A percentile compares a stretch with the other conserved stretches of the same genome.
phyloP scores from a whole-genome alignment of 2,329 filamentous ascomycete genomes.

The Cercospora beticola region DNA sequence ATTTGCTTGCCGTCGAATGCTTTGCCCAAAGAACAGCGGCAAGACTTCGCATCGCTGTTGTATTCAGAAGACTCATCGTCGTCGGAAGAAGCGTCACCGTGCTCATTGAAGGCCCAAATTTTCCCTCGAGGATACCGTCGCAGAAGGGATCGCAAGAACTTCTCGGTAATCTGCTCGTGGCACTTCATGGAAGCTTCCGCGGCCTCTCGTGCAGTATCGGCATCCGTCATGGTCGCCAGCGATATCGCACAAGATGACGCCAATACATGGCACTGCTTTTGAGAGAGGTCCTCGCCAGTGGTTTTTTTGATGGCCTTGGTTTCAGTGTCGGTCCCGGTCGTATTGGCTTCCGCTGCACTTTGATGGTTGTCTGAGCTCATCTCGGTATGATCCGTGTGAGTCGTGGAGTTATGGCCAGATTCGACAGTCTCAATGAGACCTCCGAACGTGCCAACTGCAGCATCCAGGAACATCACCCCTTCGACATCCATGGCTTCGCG shows the following conservation, averaged over 20 bases:
- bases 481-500: constrained; percentile 51
- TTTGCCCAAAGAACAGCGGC: constrained; percentile 2
- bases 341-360: constrained; percentile 19
- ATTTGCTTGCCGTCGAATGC: constrained; percentile 7
- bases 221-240: constrained; percentile 4
- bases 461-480: constrained; percentile 49
- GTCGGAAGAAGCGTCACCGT: constrained; percentile 31
- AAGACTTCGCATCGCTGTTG: constrained; percentile 21
- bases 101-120: constrained; percentile 37
- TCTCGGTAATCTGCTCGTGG: constrained; percentile 26
- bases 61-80: constrained; percentile 32
- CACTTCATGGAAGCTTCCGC: constrained; percentile 11
- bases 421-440: constrained; percentile 26
- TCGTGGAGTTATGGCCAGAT: constrained; percentile 13
- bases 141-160: constrained; percentile 29
- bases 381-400: constrained; percentile 16
- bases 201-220: constrained; percentile 9
- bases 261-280: constrained; percentile 26
- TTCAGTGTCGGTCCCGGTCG: constrained; percentile 25
- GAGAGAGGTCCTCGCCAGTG: constrained; percentile 11
- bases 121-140: constrained; percentile 39
- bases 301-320: constrained; percentile 18
- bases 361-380: constrained; percentile 24
- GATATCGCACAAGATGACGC: constrained; percentile 23
- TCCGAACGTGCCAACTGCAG: constrained; percentile 32